Percentiles rank a stretch among this genome's conserved stretches.
Evolutionary conservation across 2,329 filamentous ascomycete species (phyloP).

Genomic region (Diaporthe destruens): DNA sequence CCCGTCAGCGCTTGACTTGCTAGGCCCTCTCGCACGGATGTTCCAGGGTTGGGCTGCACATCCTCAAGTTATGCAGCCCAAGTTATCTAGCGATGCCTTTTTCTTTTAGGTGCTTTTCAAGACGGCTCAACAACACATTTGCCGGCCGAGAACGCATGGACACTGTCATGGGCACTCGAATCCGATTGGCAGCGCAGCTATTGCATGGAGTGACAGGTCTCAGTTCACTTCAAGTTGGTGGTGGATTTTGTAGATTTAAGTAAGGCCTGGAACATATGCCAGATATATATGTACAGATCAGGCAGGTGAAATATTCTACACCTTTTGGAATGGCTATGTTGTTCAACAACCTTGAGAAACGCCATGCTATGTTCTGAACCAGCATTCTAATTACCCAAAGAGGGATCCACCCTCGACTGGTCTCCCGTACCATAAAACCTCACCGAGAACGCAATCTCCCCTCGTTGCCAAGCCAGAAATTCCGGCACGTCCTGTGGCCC

Average conservation of each 20-base stretch:
- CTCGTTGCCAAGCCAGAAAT: conserved; percentile 88
- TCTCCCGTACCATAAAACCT: neutral
- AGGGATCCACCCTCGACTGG: neutral
- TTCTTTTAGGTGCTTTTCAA: too few relatives aligned
- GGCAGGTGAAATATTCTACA: neutral
- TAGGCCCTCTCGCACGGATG: too few relatives aligned
- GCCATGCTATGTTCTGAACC: conserved; percentile 33
- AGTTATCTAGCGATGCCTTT: neutral
- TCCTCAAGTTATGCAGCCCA: neutral
- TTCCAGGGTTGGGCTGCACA: neutral
- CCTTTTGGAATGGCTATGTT: neutral
- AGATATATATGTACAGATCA: neutral
- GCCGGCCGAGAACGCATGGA: too few relatives aligned
- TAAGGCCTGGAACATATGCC: neutral
- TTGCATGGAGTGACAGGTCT: neutral
- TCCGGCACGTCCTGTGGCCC: conserved; percentile 82
- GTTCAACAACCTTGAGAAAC: conserved; percentile 19
- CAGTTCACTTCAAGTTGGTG: neutral
- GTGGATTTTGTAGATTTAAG: neutral
- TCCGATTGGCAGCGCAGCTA: neutral
- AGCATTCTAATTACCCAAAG: neutral
- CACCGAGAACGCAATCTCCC: conserved; percentile 76
- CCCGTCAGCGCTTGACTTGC: too few relatives aligned
- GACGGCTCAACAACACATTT: neutral
- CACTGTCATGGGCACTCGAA: neutral